phyloP scores from a whole-genome alignment of 2,329 filamentous ascomycete species.

The Biscogniauxia marginata region DNA sequence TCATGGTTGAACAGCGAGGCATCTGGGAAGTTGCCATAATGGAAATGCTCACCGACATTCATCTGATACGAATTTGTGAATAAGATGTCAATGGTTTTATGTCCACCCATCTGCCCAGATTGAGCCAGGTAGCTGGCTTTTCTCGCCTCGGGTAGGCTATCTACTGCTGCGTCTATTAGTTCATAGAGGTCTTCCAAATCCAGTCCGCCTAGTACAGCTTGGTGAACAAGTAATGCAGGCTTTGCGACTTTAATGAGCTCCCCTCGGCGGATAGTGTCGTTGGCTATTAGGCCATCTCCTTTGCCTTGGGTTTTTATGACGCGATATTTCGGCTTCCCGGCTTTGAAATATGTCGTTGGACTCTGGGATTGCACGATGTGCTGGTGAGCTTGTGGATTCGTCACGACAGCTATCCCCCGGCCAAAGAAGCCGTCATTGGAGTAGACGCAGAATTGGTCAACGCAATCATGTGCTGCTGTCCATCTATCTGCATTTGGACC shows the following conservation, averaged over 20 bases:
- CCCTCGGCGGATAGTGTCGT: constrained; percentile 18
- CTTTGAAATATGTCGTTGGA: background rate
- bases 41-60: constrained; percentile 8
- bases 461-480: constrained; percentile 10
- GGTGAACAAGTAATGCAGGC: constrained; percentile 25
- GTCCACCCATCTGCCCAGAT: constrained; percentile 22
- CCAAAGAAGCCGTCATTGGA: constrained; percentile 13
- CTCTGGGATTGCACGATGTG: constrained; percentile 8
- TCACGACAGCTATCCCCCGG: constrained; percentile 17
- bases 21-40: constrained; percentile 36
- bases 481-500: constrained; percentile 1
- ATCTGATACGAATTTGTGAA: constrained; percentile 30
- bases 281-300: constrained; percentile 24
- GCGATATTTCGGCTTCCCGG: constrained; percentile 3
- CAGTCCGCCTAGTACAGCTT: constrained; percentile 20
- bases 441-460: constrained; percentile 20
- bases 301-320: constrained; percentile 18
- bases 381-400: constrained; percentile 12
- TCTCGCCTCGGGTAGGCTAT: constrained; percentile 15
- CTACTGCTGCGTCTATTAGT: constrained; percentile 22
- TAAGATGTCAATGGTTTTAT: constrained; percentile 24
- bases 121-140: constrained; percentile 20
- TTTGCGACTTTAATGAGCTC: constrained; percentile 22
- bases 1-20: constrained; percentile 41
- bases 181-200: constrained; percentile 14